These are phyloP conservation scores for Cordyceps fumosorosea DNA, from an alignment of 2,329 filamentous ascomycete species.

Conservation along the genomic window DNA sequence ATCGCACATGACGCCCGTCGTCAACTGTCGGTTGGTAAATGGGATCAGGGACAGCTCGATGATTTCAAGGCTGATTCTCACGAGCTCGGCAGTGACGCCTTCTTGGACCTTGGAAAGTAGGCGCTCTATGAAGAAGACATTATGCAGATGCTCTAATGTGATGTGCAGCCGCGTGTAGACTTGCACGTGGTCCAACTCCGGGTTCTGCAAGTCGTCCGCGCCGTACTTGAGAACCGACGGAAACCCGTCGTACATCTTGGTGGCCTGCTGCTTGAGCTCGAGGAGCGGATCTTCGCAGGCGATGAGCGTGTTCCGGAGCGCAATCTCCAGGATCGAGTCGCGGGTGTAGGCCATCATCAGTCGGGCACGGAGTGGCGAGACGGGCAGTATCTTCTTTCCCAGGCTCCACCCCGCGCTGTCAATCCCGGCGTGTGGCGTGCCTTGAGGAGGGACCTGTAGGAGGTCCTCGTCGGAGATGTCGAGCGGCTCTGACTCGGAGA, in stretches of 20 bases:
- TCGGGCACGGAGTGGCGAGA: conserved; percentile 24
- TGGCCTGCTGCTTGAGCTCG: conserved; percentile 40
- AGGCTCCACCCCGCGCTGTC: conserved; percentile 34
- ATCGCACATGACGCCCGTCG: conserved; percentile 31
- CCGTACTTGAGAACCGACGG: conserved; percentile 42
- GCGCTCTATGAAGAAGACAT: conserved; percentile 51
- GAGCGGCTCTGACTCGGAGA: conserved; percentile 32
- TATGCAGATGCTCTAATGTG: conserved; percentile 44
- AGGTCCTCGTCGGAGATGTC: conserved; percentile 32
- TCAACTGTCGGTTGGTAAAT: conserved; percentile 40
- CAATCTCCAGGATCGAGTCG: conserved; percentile 25
- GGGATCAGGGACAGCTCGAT: conserved; percentile 37
- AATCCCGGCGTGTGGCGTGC: conserved; percentile 16
- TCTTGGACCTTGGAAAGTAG: conserved; percentile 39
- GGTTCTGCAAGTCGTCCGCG: conserved; percentile 43
- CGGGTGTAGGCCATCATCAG: conserved; percentile 19
- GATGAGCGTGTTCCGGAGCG: conserved; percentile 20
- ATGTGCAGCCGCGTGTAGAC: conserved; percentile 40
- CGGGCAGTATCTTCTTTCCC: conserved; percentile 22
- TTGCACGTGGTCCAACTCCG: conserved; percentile 32
- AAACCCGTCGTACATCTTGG: conserved; percentile 36
- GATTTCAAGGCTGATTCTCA: conserved; percentile 40
- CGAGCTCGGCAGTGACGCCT: conserved; percentile 30
- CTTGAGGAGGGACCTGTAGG: conserved; percentile 22
- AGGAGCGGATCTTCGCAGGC: conserved; percentile 36